Evolutionary conservation across 805 yeast genomes (phyloP).

Genomic region (Wickerhamiella bombiphila): DNA sequence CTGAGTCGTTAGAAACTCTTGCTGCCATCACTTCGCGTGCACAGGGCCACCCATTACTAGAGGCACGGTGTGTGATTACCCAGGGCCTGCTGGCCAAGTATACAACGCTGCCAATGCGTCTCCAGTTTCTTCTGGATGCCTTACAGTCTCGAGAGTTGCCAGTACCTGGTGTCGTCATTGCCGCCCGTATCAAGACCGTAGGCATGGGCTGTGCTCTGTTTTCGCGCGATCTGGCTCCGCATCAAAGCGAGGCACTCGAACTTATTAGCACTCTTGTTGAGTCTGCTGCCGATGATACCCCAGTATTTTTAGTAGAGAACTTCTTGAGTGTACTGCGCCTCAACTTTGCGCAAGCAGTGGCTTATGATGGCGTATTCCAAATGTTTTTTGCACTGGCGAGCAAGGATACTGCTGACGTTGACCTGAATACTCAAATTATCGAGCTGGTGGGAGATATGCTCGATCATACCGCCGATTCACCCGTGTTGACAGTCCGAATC

Average conservation of each 20-base stretch:
- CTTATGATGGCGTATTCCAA: constrained; percentile 29
- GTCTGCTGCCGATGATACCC: constrained; percentile 68
- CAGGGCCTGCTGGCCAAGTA: constrained; percentile 16
- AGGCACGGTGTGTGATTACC: constrained; percentile 15
- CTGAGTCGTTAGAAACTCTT: neutral
- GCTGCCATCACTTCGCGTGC: constrained; percentile 3
- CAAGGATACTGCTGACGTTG: constrained; percentile 62
- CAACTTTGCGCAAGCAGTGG: constrained; percentile 24
- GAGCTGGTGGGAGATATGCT: constrained; percentile 55
- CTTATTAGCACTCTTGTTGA: constrained; percentile 34
- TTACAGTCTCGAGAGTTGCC: constrained; percentile 4
- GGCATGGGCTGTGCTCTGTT: constrained; percentile 8
- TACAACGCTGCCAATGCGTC: constrained; percentile 10
- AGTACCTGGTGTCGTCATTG: constrained; percentile 7
- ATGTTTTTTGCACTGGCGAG: constrained; percentile 51
- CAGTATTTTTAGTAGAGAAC: constrained; percentile 57
- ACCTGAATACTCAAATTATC: constrained; percentile 47
- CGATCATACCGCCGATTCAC: constrained; percentile 29
- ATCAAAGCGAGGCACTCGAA: constrained; percentile 22
- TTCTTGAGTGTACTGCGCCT: constrained; percentile 43
- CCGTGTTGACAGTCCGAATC: constrained; percentile 5
- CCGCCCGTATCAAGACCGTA: constrained; percentile 9
- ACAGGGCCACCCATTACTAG: constrained; percentile 6
- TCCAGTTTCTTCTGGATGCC: constrained; percentile 9
- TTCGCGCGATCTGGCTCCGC: constrained; percentile 13